A percentile compares a stretch with the other conserved stretches of the same genome.
phyloP scores from a whole-genome alignment of 306 rosid species.

The Quillaja saponaria region DNA sequence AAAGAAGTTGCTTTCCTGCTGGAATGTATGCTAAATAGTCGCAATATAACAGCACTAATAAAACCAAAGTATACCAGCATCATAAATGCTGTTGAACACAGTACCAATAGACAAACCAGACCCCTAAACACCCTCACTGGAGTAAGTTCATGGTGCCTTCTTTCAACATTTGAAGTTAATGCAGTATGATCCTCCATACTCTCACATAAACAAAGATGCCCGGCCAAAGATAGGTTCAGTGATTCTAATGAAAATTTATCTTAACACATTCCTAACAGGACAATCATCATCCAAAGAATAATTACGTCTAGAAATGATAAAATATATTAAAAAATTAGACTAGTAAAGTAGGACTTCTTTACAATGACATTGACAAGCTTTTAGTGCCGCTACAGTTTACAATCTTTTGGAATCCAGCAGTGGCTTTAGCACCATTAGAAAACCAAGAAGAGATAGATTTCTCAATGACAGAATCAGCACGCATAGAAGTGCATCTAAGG shows the following conservation, averaged over 20 bases:
- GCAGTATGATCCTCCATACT: slow-evolving; percentile 51
- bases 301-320: not conserved
- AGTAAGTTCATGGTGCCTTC: slow-evolving; percentile 33
- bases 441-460: slow-evolving; percentile 15
- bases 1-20: slow-evolving; percentile 68
- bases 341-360: not conserved
- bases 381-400: slow-evolving; percentile 17
- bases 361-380: slow-evolving; percentile 14
- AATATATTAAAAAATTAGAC: slow-evolving; percentile 9
- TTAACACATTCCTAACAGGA: slow-evolving; percentile 11
- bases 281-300: slow-evolving; percentile 7
- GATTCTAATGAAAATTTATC: slow-evolving; percentile 31
- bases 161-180: slow-evolving; percentile 27
- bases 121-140: slow-evolving; percentile 62
- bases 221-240: slow-evolving; percentile 22
- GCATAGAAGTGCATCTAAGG: slow-evolving; percentile 19
- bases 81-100: slow-evolving; percentile 68
- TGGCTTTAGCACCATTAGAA: slow-evolving; percentile 16
- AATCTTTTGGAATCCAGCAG: slow-evolving; percentile 15
- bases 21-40: slow-evolving; percentile 60
- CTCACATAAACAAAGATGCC: slow-evolving; percentile 28
- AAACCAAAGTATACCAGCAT: slow-evolving; percentile 67
- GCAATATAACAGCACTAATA: slow-evolving; percentile 46
- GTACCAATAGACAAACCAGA: slow-evolving; percentile 55
- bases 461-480: slow-evolving; percentile 1